Percentiles rank a stretch among this genome's conserved stretches.
Evolutionary conservation across 2,329 filamentous ascomycete genomes (phyloP).

Genomic region (Neonectria faginata): DNA sequence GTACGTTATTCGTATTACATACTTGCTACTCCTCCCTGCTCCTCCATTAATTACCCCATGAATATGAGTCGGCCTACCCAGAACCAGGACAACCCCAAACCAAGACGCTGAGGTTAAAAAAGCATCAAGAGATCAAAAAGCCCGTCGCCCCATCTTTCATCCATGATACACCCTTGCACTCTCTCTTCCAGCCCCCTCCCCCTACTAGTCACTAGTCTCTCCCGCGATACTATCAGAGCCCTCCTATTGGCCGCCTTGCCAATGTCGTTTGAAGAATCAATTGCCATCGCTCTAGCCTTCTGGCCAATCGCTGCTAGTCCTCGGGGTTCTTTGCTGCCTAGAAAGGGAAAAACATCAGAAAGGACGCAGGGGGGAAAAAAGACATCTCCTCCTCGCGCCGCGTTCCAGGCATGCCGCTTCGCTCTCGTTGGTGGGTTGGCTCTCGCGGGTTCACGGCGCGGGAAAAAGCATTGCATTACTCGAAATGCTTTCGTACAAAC

Average conservation of each 20-base stretch:
- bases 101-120: slow-evolving; percentile 8
- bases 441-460: slow-evolving; percentile 1
- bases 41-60: slow-evolving; percentile 18
- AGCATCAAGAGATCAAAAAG: slow-evolving; percentile 2
- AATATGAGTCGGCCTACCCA: slow-evolving; percentile 13
- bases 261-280: slow-evolving; percentile 47
- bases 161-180: slow-evolving; percentile 32
- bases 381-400: not conserved
- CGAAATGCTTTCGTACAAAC: not conserved
- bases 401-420: slow-evolving; percentile 20
- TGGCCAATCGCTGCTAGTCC: slow-evolving; percentile 34
- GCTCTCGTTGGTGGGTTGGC: not conserved
- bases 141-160: slow-evolving; percentile 30
- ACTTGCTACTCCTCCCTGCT: not conserved
- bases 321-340: slow-evolving; percentile 20
- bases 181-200: slow-evolving; percentile 29
- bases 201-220: slow-evolving; percentile 25
- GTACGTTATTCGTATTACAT: slow-evolving; percentile 12
- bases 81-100: not conserved
- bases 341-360: slow-evolving; percentile 28
- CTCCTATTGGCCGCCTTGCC: slow-evolving; percentile 44
- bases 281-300: slow-evolving; percentile 41
- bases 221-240: slow-evolving; percentile 41
- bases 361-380: not conserved
- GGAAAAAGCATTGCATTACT: not conserved